A percentile compares a stretch with the other conserved stretches of the same genome.
phyloP scores from a whole-genome alignment of 345 rosid genomes.

The Triadica sebifera region DNA sequence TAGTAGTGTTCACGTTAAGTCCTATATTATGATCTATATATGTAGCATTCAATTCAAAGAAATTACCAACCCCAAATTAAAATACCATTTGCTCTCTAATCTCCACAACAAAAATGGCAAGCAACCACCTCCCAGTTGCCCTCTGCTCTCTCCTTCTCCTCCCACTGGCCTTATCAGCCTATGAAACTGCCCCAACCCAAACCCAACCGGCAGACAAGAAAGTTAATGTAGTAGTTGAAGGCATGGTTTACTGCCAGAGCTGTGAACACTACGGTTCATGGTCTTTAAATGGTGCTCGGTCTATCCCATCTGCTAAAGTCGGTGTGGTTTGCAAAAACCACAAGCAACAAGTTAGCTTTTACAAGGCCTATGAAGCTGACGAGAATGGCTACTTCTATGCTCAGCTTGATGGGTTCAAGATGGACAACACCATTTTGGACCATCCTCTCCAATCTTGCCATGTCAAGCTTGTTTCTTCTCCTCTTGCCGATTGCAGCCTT shows the following conservation, averaged over 20 bases:
- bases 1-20: conserved; percentile 40
- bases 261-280: conserved; percentile 63
- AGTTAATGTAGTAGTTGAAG: conserved; percentile 63
- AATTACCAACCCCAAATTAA: conserved; percentile 2
- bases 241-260: conserved; percentile 81
- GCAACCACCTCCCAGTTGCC: conserved; percentile 23
- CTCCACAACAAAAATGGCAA: conserved; percentile 31
- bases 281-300: conserved; percentile 65
- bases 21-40: conserved; percentile 17
- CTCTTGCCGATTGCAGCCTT: conserved; percentile 58
- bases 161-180: conserved; percentile 23
- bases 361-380: conserved; percentile 59
- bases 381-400: conserved; percentile 69
- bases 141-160: conserved; percentile 34
- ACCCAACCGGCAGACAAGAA: conserved; percentile 29
- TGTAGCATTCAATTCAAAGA: neutral
- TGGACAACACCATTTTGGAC: conserved; percentile 46
- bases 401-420: conserved; percentile 53
- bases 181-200: conserved; percentile 25
- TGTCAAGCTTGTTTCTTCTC: conserved; percentile 75
- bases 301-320: conserved; percentile 63
- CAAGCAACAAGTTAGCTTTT: conserved; percentile 50
- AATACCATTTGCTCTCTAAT: neutral
- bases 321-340: conserved; percentile 72
- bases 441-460: conserved; percentile 81